Conservation (phyloP, 2,329 filamentous ascomycete species). For the Aspergillus carbonarius region DNA sequence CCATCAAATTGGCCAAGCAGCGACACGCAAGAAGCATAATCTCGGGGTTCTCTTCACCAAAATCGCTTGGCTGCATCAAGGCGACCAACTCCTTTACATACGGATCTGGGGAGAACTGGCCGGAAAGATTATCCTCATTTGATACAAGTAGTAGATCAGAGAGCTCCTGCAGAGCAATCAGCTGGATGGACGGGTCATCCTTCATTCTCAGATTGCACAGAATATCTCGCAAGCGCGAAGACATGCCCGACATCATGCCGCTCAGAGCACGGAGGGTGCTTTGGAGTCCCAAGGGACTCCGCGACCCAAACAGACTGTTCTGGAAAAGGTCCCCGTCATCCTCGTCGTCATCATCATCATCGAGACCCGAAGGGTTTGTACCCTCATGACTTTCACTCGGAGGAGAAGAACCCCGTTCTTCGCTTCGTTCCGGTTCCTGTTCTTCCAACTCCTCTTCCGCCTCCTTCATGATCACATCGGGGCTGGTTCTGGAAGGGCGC, state of each 20-base stretch:
- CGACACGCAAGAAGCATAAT: constrained; percentile 96
- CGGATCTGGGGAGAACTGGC: constrained; percentile 89
- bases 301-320: constrained; percentile 62
- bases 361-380: constrained; percentile 51
- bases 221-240: constrained; percentile 74
- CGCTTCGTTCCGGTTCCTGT: constrained; percentile 38
- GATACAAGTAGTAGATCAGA: constrained; percentile 92
- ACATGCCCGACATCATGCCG: constrained; percentile 87
- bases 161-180: constrained; percentile 88
- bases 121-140: constrained; percentile 93
- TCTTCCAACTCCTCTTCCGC: constrained; percentile 56
- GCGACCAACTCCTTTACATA: constrained; percentile 92
- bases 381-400: constrained; percentile 67
- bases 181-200: constrained; percentile 80
- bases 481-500: constrained; percentile 54
- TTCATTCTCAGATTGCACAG: constrained; percentile 74
- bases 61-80: constrained; percentile 87
- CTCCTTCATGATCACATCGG: constrained; percentile 71
- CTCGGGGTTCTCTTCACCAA: constrained; percentile 87
- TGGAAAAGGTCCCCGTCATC: constrained; percentile 63
- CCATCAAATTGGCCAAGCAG: constrained; percentile 96
- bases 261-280: constrained; percentile 81
- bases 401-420: constrained; percentile 58
- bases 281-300: constrained; percentile 67
- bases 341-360: constrained; percentile 58